phyloP scores from a whole-genome alignment of 306 rosid genomes.

The Quercus bicolor region DNA sequence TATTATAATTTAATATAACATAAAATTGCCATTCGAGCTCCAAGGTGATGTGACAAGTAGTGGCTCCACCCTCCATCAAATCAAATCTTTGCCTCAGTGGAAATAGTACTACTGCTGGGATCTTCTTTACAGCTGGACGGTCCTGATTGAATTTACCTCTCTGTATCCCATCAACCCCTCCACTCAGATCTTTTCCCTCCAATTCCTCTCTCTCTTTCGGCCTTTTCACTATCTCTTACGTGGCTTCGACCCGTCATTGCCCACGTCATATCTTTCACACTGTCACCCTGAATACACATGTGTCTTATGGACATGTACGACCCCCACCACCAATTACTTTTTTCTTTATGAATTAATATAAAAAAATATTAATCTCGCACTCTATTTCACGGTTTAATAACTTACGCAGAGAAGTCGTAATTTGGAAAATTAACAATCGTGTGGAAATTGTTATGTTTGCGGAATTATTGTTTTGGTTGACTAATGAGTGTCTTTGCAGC shows the following conservation, averaged over 20 bases:
- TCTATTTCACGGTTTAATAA: too few species aligned
- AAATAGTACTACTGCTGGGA: not conserved
- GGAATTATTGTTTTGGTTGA: too few species aligned
- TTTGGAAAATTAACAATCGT: too few species aligned
- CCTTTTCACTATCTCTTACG: constrained; percentile 19
- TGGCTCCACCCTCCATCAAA: constrained; percentile 41
- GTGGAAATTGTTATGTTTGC: too few species aligned
- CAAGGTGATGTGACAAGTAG: constrained; percentile 25
- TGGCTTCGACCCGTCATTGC: constrained; percentile 28
- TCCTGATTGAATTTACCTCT: constrained; percentile 7
- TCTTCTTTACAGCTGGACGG: constrained; percentile 33
- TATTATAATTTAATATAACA: too few species aligned
- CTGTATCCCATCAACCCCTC: constrained; percentile 31
- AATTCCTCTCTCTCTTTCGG: not conserved
- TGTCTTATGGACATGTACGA: not conserved
- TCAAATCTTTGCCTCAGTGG: constrained; percentile 34
- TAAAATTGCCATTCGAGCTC: not conserved
- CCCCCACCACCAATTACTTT: not conserved
- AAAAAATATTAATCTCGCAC: too few species aligned
- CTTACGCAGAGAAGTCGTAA: too few species aligned
- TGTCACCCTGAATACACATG: not conserved
- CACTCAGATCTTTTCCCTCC: constrained; percentile 45
- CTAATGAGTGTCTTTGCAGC: fast-evolving
- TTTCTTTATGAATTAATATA: not conserved
- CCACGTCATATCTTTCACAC: constrained; percentile 16